phyloP scores from a whole-genome alignment of 1,284 basidiomycete genomes.

The Malassezia nana region DNA sequence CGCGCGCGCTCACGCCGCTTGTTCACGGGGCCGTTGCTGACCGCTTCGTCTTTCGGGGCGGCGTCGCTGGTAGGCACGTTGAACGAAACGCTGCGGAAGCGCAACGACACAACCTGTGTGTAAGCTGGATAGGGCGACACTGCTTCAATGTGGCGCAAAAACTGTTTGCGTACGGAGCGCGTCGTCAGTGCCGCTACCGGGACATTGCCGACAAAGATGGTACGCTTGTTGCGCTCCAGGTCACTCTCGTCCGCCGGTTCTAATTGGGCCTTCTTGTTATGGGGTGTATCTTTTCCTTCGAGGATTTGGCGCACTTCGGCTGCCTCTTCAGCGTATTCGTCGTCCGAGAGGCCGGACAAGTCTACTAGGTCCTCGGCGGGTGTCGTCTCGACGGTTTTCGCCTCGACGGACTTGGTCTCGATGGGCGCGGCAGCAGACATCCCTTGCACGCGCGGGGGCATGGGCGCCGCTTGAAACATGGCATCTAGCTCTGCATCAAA shows the following conservation, averaged over 20 bases:
- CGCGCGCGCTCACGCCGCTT: conserved; percentile 52
- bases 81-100: conserved; percentile 48
- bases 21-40: conserved; percentile 33
- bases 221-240: conserved; percentile 60
- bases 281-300: conserved; percentile 16
- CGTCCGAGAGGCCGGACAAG: neutral
- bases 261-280: conserved; percentile 24
- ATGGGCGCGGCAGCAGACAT: conserved; percentile 19
- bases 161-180: conserved; percentile 53
- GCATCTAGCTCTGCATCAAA: conserved; percentile 42
- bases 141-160: conserved; percentile 46
- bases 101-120: conserved; percentile 32
- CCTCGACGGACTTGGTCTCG: conserved; percentile 19
- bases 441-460: conserved; percentile 5
- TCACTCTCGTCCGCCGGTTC: conserved; percentile 25
- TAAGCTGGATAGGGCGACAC: conserved; percentile 31
- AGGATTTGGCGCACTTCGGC: conserved; percentile 19
- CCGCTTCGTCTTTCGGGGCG: conserved; percentile 14
- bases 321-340: conserved; percentile 9
- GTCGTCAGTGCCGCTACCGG: conserved; percentile 65
- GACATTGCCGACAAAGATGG: conserved; percentile 88
- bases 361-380: neutral
- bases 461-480: conserved; percentile 23
- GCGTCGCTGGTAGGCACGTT: conserved; percentile 40
- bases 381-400: neutral